These are phyloP conservation scores for Mucor mucedo DNA, from an alignment of 371 early-diverging fungal genomes.

Conservation along the genomic window DNA sequence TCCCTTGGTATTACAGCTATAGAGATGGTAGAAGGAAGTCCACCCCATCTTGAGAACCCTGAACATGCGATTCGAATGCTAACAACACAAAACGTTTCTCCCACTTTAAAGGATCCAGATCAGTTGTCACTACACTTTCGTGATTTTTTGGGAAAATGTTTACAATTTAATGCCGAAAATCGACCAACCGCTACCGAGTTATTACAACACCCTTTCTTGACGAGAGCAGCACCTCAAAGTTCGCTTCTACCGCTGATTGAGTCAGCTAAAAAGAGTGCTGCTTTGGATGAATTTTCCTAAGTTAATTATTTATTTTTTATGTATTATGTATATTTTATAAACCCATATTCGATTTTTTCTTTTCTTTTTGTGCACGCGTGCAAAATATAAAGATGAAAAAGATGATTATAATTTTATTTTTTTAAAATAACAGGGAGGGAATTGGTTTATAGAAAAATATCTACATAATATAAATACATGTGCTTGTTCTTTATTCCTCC, in stretches of 20 bases:
- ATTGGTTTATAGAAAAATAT: not conserved
- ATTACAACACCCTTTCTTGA: constrained; percentile 37
- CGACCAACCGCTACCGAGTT: constrained; percentile 82
- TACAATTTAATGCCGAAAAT: constrained; percentile 82
- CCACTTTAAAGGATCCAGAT: constrained; percentile 84
- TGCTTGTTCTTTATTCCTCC: constrained; percentile 2
- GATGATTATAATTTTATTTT: not conserved
- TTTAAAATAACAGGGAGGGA: not conserved
- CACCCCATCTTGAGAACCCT: constrained; percentile 92
- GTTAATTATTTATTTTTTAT: not conserved
- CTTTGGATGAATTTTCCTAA: constrained; percentile 6
- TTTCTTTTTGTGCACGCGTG: not conserved
- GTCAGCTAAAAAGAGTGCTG: constrained; percentile 18
- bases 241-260: constrained; percentile 20
- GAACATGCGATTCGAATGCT: constrained; percentile 68
- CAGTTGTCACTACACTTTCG: constrained; percentile 73
- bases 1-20: constrained; percentile 92
- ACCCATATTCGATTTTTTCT: not conserved
- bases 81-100: constrained; percentile 59
- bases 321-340: not conserved
- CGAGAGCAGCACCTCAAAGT: constrained; percentile 21
- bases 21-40: constrained; percentile 95
- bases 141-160: constrained; percentile 78
- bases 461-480: not conserved
- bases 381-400: not conserved